Percentiles rank a stretch among this genome's conserved stretches.
phyloP scores from a whole-genome alignment of 805 yeast genomes.

The Candida incommunis region DNA sequence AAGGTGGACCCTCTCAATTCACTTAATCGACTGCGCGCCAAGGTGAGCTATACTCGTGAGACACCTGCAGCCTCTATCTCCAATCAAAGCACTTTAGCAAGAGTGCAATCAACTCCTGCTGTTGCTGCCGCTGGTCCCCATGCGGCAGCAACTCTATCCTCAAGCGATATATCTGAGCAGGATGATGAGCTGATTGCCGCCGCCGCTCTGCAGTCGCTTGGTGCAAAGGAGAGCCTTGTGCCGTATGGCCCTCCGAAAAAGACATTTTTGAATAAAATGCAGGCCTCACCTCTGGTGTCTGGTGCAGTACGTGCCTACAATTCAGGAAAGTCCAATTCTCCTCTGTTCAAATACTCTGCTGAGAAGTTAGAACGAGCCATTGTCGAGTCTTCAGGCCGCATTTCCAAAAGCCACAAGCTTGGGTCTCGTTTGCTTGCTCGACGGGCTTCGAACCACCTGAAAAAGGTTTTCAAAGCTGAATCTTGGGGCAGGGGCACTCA shows the following conservation, averaged over 20 bases:
- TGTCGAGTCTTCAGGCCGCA: slow-evolving; percentile 39
- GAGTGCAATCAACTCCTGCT: too few species aligned
- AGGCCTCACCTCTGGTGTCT: slow-evolving; percentile 15
- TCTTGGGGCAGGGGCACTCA: slow-evolving; percentile 26
- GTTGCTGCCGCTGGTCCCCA: too few species aligned
- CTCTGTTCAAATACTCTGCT: slow-evolving; percentile 43
- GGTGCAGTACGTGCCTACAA: slow-evolving; percentile 20
- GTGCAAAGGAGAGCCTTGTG: slow-evolving; percentile 2
- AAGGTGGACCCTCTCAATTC: too few species aligned
- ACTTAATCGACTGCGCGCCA: too few species aligned
- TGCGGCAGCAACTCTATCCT: too few species aligned
- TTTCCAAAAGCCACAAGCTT: slow-evolving; percentile 20
- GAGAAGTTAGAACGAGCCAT: slow-evolving; percentile 38
- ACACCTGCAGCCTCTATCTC: too few species aligned
- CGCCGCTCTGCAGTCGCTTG: slow-evolving; percentile 16
- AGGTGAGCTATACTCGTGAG: too few species aligned
- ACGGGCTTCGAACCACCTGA: slow-evolving; percentile 5
- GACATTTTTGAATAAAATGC: slow-evolving; percentile 11
- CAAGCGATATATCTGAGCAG: too few species aligned
- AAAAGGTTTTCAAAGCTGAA: slow-evolving; percentile 9
- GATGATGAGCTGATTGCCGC: slow-evolving; percentile 16
- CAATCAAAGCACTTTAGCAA: too few species aligned
- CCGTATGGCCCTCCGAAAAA: slow-evolving; percentile 7
- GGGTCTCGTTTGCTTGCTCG: slow-evolving; percentile 13
- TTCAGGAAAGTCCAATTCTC: slow-evolving; percentile 27